Percentiles rank a stretch among this genome's conserved stretches.
Evolutionary conservation across 495 filamentous ascomycete genomes (phyloP).

Genomic region (Glonium stellatum): DNA sequence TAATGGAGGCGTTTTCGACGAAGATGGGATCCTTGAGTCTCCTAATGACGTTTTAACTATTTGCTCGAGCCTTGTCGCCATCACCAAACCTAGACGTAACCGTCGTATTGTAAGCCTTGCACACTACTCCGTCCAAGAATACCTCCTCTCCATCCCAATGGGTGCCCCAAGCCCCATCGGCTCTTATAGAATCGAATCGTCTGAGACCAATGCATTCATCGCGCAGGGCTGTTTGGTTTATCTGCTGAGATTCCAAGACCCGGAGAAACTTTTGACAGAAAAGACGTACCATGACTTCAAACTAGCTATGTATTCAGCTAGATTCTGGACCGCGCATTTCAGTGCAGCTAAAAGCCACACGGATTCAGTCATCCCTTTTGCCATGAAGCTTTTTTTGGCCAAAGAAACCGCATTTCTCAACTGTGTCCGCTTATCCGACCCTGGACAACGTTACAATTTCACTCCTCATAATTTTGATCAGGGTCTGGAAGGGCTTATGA

Average conservation of each 20-base stretch:
- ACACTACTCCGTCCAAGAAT: constrained; percentile 21
- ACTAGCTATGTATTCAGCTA: constrained; percentile 16
- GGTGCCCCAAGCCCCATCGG: too few relatives aligned
- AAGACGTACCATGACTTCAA: not conserved
- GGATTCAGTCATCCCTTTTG: too few relatives aligned
- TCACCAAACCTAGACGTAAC: not conserved
- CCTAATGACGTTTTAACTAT: constrained; percentile 9
- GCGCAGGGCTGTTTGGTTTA: constrained; percentile 16
- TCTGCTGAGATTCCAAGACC: constrained; percentile 12
- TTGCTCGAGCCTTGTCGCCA: constrained; percentile 16
- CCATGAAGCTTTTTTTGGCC: too few relatives aligned
- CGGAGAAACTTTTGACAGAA: not conserved
- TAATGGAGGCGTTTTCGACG: constrained; percentile 1
- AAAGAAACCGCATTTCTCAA: constrained; percentile 10
- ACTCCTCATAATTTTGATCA: too few relatives aligned
- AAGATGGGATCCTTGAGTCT: constrained; percentile 24
- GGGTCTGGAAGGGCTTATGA: too few relatives aligned
- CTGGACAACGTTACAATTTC: too few relatives aligned
- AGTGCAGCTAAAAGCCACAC: too few relatives aligned
- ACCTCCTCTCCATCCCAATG: constrained; percentile 9
- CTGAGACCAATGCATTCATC: too few relatives aligned
- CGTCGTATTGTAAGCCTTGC: constrained; percentile 11
- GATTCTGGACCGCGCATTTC: constrained; percentile 15
- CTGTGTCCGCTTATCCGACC: too few relatives aligned
- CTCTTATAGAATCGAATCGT: constrained; percentile 14